A percentile compares a stretch with the other conserved stretches of the same genome.
Evolutionary conservation across 345 rosid species (phyloP).

Genomic region (Citropsis articulata): DNA sequence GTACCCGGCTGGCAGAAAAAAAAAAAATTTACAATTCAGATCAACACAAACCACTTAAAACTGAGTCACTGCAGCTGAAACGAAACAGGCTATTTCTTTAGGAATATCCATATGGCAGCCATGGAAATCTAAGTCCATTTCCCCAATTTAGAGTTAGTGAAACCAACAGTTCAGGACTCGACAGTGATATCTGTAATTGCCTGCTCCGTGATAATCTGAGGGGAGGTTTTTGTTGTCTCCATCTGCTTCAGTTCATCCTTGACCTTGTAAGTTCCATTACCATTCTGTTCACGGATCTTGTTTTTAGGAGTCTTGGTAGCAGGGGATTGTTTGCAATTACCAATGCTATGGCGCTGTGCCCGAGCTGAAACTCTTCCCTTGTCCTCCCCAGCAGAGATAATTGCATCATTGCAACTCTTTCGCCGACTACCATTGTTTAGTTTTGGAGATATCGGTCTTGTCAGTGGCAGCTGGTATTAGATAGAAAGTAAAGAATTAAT

Average conservation of each 20-base stretch:
- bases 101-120: constrained; percentile 22
- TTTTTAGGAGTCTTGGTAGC: constrained; percentile 23
- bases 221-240: constrained; percentile 34
- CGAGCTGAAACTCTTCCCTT: constrained; percentile 55
- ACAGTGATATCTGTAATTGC: constrained; percentile 29
- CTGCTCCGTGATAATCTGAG: constrained; percentile 32
- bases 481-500: constrained; percentile 14
- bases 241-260: constrained; percentile 43
- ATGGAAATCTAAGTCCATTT: constrained; percentile 22
- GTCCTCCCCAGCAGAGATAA: constrained; percentile 39
- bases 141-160: constrained; percentile 25
- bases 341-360: constrained; percentile 64
- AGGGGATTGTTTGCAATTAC: constrained; percentile 37
- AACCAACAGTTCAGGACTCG: constrained; percentile 37
- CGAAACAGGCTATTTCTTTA: constrained; percentile 31
- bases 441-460: constrained; percentile 47
- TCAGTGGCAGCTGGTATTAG: constrained; percentile 66
- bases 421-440: constrained; percentile 45
- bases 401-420: constrained; percentile 84
- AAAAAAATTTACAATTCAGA: constrained; percentile 39
- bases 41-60: constrained; percentile 23
- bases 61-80: constrained; percentile 25
- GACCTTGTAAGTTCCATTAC: constrained; percentile 46
- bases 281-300: constrained; percentile 25
- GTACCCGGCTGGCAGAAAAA: constrained; percentile 27